Evolutionary conservation across 805 yeast genomes (phyloP).

Genomic region (Myxozyma vanderwaltii): DNA sequence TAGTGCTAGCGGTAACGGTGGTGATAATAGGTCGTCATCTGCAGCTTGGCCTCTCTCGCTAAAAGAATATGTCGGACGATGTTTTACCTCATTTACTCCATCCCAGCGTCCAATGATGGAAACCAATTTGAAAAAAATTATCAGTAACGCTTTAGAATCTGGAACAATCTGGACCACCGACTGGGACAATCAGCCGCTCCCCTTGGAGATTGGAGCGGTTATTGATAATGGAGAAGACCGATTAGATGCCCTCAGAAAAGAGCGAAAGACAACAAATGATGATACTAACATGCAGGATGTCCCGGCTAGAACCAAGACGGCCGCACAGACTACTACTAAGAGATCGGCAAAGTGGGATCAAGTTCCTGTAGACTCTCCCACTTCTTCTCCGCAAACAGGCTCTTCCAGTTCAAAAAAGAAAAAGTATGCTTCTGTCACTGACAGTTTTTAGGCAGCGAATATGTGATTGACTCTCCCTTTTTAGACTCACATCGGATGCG

Average conservation of each 20-base stretch:
- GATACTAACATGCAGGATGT: slow-evolving; percentile 2
- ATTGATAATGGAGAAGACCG: slow-evolving; percentile 15
- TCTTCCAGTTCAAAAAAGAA: background rate
- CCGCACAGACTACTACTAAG: slow-evolving; percentile 13
- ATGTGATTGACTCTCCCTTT: background rate
- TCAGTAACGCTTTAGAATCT: slow-evolving; percentile 52
- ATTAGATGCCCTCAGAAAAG: slow-evolving; percentile 18
- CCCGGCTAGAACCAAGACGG: slow-evolving; percentile 5
- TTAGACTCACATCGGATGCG: background rate
- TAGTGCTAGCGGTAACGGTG: slow-evolving; percentile 2
- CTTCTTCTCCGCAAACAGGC: background rate
- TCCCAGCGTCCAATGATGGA: slow-evolving; percentile 50
- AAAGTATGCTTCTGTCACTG: background rate
- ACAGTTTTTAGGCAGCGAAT: background rate
- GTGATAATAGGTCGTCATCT: background rate
- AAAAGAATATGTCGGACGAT: slow-evolving; percentile 52
- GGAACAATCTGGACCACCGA: slow-evolving; percentile 52
- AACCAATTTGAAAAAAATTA: slow-evolving; percentile 52
- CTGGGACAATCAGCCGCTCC: slow-evolving; percentile 58
- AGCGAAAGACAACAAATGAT: background rate
- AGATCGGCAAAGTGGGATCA: slow-evolving; percentile 31
- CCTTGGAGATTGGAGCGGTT: slow-evolving; percentile 42
- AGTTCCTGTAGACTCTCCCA: background rate
- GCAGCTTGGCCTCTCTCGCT: slow-evolving; percentile 57
- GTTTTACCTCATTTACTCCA: slow-evolving; percentile 49